Evolutionary conservation across 768 basidiomycete species (phyloP).

Genomic region (Boletus rubroflammeus): DNA sequence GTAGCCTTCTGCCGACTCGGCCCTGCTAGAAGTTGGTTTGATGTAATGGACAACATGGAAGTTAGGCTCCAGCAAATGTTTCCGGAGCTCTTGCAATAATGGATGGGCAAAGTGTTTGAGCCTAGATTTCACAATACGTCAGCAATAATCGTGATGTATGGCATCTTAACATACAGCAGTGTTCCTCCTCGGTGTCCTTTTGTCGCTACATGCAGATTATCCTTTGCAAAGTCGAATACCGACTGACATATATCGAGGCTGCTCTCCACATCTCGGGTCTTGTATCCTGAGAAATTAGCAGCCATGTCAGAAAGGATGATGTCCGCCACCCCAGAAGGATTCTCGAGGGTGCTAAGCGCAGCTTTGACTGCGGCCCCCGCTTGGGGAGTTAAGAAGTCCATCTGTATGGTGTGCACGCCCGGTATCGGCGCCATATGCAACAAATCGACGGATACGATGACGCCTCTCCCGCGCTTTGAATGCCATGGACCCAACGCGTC

Average conservation of each 20-base stretch:
- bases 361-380: conserved; percentile 45
- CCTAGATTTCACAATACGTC: conserved; percentile 36
- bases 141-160: neutral
- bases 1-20: conserved; percentile 79
- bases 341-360: conserved; percentile 31
- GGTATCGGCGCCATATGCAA: conserved; percentile 67
- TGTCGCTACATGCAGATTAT: conserved; percentile 45
- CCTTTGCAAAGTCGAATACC: conserved; percentile 64
- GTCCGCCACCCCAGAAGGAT: conserved; percentile 54
- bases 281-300: conserved; percentile 73
- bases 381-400: conserved; percentile 67
- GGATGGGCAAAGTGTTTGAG: conserved; percentile 87
- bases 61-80: conserved; percentile 49
- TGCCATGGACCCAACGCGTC: conserved; percentile 19
- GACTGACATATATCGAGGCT: conserved; percentile 73
- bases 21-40: conserved; percentile 81
- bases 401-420: conserved; percentile 70
- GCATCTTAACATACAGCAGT: conserved; percentile 46
- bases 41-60: conserved; percentile 66
- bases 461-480: conserved; percentile 25
- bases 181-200: conserved; percentile 40
- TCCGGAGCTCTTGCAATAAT: conserved; percentile 59
- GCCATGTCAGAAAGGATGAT: conserved; percentile 91
- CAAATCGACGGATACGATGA: conserved; percentile 78
- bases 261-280: conserved; percentile 57